Evolutionary conservation across 208 protist genomes (phyloP).

Genomic region (Novymonas esmeraldas): DNA sequence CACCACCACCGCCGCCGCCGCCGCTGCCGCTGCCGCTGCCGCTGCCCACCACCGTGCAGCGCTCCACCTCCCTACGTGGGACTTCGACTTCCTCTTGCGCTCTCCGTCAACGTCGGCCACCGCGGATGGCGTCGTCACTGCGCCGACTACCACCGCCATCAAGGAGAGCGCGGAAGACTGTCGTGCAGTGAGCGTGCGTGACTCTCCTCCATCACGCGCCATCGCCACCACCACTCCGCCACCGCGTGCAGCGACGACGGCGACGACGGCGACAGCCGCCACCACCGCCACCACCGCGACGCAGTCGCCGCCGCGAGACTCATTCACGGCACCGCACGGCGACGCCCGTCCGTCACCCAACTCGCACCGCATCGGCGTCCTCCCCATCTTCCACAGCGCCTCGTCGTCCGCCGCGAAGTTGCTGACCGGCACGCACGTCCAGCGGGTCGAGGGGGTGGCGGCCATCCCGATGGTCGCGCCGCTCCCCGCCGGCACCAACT

Average conservation of each 20-base stretch:
- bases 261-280: not conserved
- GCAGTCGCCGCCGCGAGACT: not conserved
- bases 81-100: slow-evolving; percentile 68
- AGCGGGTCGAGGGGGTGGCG: slow-evolving; percentile 61
- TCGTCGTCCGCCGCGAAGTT: slow-evolving; percentile 17
- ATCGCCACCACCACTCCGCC: too few species aligned
- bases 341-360: slow-evolving; percentile 1
- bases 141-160: too few species aligned
- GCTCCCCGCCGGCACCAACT: slow-evolving; percentile 59
- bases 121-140: not conserved
- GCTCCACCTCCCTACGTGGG: slow-evolving; percentile 21
- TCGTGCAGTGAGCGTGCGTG: slow-evolving; percentile 8
- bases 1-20: too few species aligned
- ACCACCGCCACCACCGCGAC: not conserved
- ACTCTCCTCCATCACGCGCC: not conserved
- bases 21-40: not conserved
- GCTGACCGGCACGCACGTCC: slow-evolving; percentile 58
- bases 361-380: slow-evolving; percentile 24
- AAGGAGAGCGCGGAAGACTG: too few species aligned
- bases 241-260: too few species aligned
- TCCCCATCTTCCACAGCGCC: slow-evolving; percentile 16
- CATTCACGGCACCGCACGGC: not conserved
- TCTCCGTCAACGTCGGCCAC: slow-evolving; percentile 15
- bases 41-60: not conserved
- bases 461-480: slow-evolving; percentile 62